These are phyloP conservation scores for Ophiosphaerella herpotricha DNA, from an alignment of 2,329 filamentous ascomycete genomes.

Conservation along the genomic window DNA sequence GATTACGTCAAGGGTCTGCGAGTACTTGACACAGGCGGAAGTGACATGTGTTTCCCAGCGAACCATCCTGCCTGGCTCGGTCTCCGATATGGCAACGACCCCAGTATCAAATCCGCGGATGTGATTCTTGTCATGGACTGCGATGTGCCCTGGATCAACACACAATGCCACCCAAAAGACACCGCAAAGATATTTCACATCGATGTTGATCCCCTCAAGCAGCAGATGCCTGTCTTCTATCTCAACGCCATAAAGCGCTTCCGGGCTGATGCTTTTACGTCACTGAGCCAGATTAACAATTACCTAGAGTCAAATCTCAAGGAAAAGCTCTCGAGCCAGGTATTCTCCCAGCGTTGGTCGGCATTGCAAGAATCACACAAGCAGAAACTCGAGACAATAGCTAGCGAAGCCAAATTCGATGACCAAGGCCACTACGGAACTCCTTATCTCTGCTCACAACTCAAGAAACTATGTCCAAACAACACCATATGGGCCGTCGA, in stretches of 20 bases:
- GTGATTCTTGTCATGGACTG: slow-evolving; percentile 85
- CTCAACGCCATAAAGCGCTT: slow-evolving; percentile 59
- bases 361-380: slow-evolving; percentile 63
- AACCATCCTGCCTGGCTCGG: slow-evolving; percentile 64
- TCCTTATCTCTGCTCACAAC: slow-evolving; percentile 60
- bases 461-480: slow-evolving; percentile 61
- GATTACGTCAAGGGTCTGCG: slow-evolving; percentile 69
- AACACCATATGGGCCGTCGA: slow-evolving; percentile 79
- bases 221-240: slow-evolving; percentile 64
- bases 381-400: slow-evolving; percentile 64
- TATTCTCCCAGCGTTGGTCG: slow-evolving; percentile 56
- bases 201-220: slow-evolving; percentile 69
- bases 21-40: slow-evolving; percentile 76
- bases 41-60: slow-evolving; percentile 76
- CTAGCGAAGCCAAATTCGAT: slow-evolving; percentile 61
- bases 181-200: slow-evolving; percentile 66
- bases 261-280: slow-evolving; percentile 56
- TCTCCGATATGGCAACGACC: slow-evolving; percentile 73
- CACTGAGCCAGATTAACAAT: slow-evolving; percentile 71
- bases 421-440: slow-evolving; percentile 66
- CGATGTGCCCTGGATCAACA: slow-evolving; percentile 93
- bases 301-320: slow-evolving; percentile 57
- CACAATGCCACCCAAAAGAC: slow-evolving; percentile 64
- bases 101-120: slow-evolving; percentile 75
- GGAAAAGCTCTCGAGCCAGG: slow-evolving; percentile 46